These are phyloP conservation scores for Smallanthus sonchifolius DNA, from an alignment of 129 eudicot species.

Conservation along the genomic window DNA sequence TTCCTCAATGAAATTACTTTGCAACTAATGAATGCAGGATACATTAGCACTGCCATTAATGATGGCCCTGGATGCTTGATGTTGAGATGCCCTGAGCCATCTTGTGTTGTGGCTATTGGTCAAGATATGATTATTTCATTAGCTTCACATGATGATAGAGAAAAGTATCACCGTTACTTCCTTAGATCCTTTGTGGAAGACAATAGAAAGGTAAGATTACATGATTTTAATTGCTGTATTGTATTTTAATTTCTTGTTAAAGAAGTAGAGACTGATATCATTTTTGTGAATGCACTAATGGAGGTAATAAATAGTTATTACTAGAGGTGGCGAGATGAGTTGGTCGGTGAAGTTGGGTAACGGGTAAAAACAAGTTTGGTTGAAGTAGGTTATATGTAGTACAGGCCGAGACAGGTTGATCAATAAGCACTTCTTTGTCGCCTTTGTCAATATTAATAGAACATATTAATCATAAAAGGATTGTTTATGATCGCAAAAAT, in stretches of 20 bases:
- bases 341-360: not conserved
- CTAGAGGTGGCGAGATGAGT: not conserved
- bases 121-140: conserved; percentile 68
- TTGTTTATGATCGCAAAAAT: not conserved
- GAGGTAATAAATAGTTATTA: not conserved
- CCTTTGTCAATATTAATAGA: not conserved
- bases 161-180: conserved; percentile 66
- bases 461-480: not conserved
- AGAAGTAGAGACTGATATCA: not conserved
- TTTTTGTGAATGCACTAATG: not conserved
- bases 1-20: not conserved
- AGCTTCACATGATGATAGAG: conserved; percentile 49
- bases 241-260: not conserved
- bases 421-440: not conserved
- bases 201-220: conserved; percentile 56
- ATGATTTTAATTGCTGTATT: not conserved
- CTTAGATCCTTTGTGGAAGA: conserved; percentile 75
- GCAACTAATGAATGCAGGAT: conserved; percentile 45
- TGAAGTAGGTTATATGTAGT: not conserved
- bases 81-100: conserved; percentile 95
- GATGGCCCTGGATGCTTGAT: conserved; percentile 96
- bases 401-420: not conserved
- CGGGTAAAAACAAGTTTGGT: not conserved
- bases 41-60: conserved; percentile 64
- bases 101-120: conserved; percentile 84